These are phyloP conservation scores for Metschnikowia amazonensis DNA, from an alignment of 805 yeast species.

Conservation along the genomic window DNA sequence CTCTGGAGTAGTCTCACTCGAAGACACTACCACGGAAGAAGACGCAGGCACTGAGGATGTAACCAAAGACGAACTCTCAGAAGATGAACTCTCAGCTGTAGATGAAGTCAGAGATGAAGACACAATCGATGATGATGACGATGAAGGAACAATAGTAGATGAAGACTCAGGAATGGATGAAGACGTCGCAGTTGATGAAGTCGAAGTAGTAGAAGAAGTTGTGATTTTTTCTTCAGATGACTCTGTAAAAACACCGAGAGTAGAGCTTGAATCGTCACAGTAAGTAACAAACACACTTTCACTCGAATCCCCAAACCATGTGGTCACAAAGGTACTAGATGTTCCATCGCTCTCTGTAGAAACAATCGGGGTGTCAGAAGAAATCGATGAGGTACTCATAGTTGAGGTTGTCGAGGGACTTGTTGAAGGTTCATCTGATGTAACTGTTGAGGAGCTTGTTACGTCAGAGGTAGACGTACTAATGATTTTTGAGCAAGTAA, in stretches of 20 bases:
- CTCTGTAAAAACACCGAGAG: conserved; percentile 5
- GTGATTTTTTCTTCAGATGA: neutral
- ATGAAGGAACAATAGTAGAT: neutral
- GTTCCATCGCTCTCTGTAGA: no score
- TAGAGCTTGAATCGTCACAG: conserved; percentile 5
- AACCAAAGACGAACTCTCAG: neutral
- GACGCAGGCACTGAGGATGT: neutral
- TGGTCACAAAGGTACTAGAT: no score
- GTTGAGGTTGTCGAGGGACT: no score
- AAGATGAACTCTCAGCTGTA: no score
- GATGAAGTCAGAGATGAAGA: neutral
- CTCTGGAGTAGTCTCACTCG: neutral
- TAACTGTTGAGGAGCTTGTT: no score
- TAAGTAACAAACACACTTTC: conserved; percentile 6
- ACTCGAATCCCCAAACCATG: no score
- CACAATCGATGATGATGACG: neutral
- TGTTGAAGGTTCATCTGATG: no score
- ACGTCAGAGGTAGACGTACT: neutral
- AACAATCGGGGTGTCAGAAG: neutral
- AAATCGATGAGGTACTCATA: no score
- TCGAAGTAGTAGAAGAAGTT: neutral
- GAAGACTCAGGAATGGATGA: neutral
- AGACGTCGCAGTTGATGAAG: neutral
- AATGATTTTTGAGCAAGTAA: neutral
- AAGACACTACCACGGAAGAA: neutral